Percentiles rank a stretch among this genome's conserved stretches.
Conservation (phyloP, 768 basidiomycete genomes). For the Xerocomellus amylosporus region DNA sequence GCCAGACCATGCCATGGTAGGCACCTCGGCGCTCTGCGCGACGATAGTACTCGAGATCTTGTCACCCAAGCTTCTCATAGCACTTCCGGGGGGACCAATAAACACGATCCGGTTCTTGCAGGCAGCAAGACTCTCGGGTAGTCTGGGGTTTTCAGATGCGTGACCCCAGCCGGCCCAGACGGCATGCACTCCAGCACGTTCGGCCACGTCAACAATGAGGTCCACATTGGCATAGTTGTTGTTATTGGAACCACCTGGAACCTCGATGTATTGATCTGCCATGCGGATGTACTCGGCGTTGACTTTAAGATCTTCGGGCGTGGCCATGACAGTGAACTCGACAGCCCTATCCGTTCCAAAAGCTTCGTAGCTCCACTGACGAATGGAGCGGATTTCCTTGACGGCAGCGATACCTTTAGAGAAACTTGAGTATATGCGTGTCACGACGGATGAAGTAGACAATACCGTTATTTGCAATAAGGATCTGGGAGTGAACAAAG, state of each 20-base stretch:
- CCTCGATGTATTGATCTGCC: conserved; percentile 99
- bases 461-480: conserved; percentile 96
- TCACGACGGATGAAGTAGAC: neutral
- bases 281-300: conserved; percentile 99
- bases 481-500: conserved; percentile 54
- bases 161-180: conserved; percentile 99
- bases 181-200: conserved; percentile 95
- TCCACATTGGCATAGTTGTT: conserved; percentile 99
- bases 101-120: conserved; percentile 97
- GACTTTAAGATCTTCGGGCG: conserved; percentile 96
- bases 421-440: conserved; percentile 24
- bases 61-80: conserved; percentile 98
- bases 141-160: conserved; percentile 95
- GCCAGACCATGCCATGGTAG: conserved; percentile 99
- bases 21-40: conserved; percentile 93
- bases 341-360: conserved; percentile 95
- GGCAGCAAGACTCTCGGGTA: conserved; percentile 90
- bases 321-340: conserved; percentile 99
- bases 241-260: conserved; percentile 97
- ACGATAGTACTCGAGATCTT: conserved; percentile 99
- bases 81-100: conserved; percentile 97
- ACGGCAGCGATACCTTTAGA: conserved; percentile 92
- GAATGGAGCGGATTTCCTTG: conserved; percentile 97
- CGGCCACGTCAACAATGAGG: conserved; percentile 96
- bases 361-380: conserved; percentile 99